These are phyloP conservation scores for Spathaspora arborariae DNA, from an alignment of 805 yeast species.

Conservation along the genomic window DNA sequence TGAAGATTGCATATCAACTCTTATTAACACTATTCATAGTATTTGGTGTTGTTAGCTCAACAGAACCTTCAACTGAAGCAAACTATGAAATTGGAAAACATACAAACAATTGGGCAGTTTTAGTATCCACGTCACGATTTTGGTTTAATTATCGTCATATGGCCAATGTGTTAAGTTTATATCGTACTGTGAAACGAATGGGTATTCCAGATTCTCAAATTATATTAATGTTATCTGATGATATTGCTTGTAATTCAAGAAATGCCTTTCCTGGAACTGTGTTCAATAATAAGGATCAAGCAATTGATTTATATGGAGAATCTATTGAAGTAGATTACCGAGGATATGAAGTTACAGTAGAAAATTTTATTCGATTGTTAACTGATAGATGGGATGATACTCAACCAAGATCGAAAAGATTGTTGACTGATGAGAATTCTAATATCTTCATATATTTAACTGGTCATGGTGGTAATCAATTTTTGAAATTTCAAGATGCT, in stretches of 20 bases:
- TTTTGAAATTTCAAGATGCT: constrained; percentile 95
- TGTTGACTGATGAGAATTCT: constrained; percentile 89
- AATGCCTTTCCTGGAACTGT: constrained; percentile 96
- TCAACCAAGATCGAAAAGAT: constrained; percentile 87
- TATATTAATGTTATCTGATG: constrained; percentile 93
- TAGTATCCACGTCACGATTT: constrained; percentile 92
- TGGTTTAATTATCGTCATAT: constrained; percentile 99
- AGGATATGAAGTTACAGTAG: constrained; percentile 98
- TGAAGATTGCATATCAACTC: neutral
- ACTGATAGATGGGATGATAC: constrained; percentile 96
- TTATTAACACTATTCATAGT: neutral
- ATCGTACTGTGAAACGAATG: constrained; percentile 89
- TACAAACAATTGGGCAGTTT: constrained; percentile 75
- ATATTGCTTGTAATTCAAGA: constrained; percentile 94
- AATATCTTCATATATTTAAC: constrained; percentile 93
- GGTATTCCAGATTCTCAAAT: constrained; percentile 99
- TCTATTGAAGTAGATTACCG: constrained; percentile 93
- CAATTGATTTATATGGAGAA: constrained; percentile 89
- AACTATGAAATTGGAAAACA: constrained; percentile 41
- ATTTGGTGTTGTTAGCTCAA: neutral
- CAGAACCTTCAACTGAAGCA: neutral
- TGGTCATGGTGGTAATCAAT: constrained; percentile 98
- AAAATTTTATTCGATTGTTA: constrained; percentile 84
- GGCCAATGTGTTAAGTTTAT: constrained; percentile 93
- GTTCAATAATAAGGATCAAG: constrained; percentile 89